Conservation (phyloP, 208 protist genomes). For the Balamuthia mandrillaris region DNA sequence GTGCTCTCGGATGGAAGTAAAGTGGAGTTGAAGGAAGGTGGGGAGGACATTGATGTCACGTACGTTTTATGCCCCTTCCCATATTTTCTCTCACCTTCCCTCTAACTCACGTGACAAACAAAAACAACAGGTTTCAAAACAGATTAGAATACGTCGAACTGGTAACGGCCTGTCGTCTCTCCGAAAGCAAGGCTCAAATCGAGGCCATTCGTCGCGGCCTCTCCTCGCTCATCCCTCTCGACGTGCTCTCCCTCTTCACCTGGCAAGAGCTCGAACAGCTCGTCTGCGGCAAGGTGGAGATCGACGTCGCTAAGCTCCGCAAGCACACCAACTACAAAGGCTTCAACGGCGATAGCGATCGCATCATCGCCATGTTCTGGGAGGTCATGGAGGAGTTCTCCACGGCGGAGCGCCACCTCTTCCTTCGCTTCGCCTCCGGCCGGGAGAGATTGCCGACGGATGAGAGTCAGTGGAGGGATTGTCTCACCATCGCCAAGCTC, state of each 20-base stretch:
- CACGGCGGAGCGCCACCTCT: constrained; percentile 23
- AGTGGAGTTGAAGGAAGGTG: constrained; percentile 38
- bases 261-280: constrained; percentile 53
- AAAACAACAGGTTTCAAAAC: constrained; percentile 24
- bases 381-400: constrained; percentile 26
- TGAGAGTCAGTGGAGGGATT: neutral
- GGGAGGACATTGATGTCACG: constrained; percentile 11
- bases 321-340: constrained; percentile 22
- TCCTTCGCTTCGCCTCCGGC: constrained; percentile 39
- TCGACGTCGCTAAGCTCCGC: constrained; percentile 46
- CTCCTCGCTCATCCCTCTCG: constrained; percentile 37
- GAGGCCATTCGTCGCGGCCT: constrained; percentile 37
- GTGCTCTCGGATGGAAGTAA: constrained; percentile 30
- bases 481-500: constrained; percentile 7
- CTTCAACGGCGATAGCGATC: constrained; percentile 2
- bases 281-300: constrained; percentile 53
- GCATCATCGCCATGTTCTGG: constrained; percentile 11
- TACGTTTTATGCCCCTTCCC: constrained; percentile 1
- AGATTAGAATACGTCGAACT: constrained; percentile 39
- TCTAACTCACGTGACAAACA: neutral
- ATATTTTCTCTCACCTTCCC: neutral
- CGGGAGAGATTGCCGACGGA: constrained; percentile 23
- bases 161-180: neutral
- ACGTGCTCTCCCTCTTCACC: constrained; percentile 48
- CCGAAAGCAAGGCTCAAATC: constrained; percentile 37